Conservation (phyloP, 2,329 filamentous ascomycete genomes). For the Ophiocordyceps camponoti-rufipedis region DNA sequence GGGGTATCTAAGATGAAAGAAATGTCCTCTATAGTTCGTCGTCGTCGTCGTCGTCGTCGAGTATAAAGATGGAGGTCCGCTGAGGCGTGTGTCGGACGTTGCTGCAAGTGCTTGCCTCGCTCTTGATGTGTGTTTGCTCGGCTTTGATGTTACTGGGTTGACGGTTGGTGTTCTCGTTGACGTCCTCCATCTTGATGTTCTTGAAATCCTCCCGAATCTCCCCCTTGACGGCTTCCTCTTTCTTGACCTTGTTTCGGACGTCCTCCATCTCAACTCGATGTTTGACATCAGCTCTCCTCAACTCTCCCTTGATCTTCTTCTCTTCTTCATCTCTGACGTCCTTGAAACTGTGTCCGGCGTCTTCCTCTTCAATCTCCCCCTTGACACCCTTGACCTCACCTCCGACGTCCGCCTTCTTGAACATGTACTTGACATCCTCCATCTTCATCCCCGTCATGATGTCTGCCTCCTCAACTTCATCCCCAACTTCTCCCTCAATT, state of each 20-base stretch:
- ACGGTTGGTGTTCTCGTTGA: too few species aligned
- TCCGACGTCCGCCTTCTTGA: constrained; percentile 46
- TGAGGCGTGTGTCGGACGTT: constrained; percentile 5
- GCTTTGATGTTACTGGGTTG: too few species aligned
- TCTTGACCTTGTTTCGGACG: background rate
- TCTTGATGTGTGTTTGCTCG: too few species aligned
- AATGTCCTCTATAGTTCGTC: constrained; percentile 5
- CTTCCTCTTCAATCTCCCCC: background rate
- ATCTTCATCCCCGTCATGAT: too few species aligned
- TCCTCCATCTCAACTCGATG: constrained; percentile 2
- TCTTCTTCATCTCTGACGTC: background rate
- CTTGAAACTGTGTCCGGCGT: too few species aligned
- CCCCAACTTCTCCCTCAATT: constrained; percentile 1
- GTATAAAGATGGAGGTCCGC: constrained; percentile 17
- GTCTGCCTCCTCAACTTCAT: background rate
- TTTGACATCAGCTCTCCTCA: too few species aligned
- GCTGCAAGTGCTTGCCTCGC: too few species aligned
- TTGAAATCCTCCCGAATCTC: constrained; percentile 1
- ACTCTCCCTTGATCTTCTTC: background rate
- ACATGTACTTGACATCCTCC: constrained; percentile 21
- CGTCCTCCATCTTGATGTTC: constrained; percentile 5
- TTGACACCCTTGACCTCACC: constrained; percentile 1
- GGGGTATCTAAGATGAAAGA: constrained; percentile 8
- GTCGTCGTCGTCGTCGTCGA: constrained; percentile 19
- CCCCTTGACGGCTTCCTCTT: constrained; percentile 1